These are phyloP conservation scores for Keithomyces neogunnii DNA, from an alignment of 2,329 filamentous ascomycete species.

Conservation along the genomic window DNA sequence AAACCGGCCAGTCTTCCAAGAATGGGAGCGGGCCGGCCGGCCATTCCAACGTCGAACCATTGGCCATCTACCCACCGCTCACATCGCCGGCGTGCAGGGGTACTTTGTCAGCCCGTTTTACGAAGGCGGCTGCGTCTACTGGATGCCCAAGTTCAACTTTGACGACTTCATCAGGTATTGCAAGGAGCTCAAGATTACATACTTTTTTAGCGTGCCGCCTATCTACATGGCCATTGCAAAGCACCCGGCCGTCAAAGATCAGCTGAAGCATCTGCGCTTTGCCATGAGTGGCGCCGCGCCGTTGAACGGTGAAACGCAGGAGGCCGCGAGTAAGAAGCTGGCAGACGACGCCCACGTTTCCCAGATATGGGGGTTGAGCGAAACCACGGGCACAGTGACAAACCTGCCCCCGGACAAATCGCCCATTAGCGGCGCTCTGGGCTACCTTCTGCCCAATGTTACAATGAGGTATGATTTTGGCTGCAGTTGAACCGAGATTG, in stretches of 20 bases:
- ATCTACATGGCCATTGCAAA: constrained; percentile 54
- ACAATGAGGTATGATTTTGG: constrained; percentile 15
- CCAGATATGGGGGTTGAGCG: constrained; percentile 52
- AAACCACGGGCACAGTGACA: constrained; percentile 43
- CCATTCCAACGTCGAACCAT: constrained; percentile 24
- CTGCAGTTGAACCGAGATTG: background rate
- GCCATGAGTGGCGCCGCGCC: constrained; percentile 48
- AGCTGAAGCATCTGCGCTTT: constrained; percentile 40
- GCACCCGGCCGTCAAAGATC: constrained; percentile 42
- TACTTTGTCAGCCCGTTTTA: constrained; percentile 33
- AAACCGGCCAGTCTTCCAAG: constrained; percentile 19
- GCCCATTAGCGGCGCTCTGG: constrained; percentile 39
- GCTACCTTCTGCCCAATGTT: constrained; percentile 19
- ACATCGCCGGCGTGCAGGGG: constrained; percentile 37
- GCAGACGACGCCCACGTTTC: constrained; percentile 29
- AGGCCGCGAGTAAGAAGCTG: constrained; percentile 40
- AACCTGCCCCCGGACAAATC: constrained; percentile 28
- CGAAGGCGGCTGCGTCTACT: constrained; percentile 42
- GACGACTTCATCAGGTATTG: constrained; percentile 44
- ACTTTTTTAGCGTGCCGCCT: constrained; percentile 52
- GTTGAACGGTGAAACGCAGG: constrained; percentile 44
- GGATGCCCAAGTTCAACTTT: constrained; percentile 55
- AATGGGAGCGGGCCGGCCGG: constrained; percentile 15
- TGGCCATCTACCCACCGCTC: constrained; percentile 35
- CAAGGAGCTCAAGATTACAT: constrained; percentile 40